Percentiles rank a stretch among this genome's conserved stretches.
Evolutionary conservation across 2,329 filamentous ascomycete genomes (phyloP).

Genomic region (Decorospora gaudefroyi): DNA sequence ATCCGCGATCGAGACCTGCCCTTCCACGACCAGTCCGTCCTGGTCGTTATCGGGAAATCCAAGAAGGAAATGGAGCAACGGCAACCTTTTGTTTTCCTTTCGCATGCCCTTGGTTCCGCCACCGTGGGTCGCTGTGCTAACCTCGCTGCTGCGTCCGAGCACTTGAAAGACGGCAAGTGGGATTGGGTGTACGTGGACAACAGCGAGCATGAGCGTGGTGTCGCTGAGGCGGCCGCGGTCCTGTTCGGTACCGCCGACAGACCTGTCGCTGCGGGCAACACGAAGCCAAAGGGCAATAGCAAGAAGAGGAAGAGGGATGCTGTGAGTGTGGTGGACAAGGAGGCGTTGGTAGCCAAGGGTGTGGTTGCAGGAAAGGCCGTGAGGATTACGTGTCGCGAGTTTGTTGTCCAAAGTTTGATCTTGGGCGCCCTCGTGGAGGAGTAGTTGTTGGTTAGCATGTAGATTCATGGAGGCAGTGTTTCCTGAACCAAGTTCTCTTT

Average conservation of each 20-base stretch:
- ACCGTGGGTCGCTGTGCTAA: slow-evolving; percentile 68
- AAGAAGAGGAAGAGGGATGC: slow-evolving; percentile 52
- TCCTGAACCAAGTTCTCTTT: neutral
- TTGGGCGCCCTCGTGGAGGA: slow-evolving; percentile 76
- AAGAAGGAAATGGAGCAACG: slow-evolving; percentile 66
- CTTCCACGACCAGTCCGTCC: slow-evolving; percentile 66
- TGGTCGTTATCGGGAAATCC: slow-evolving; percentile 71
- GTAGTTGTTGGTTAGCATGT: slow-evolving; percentile 17
- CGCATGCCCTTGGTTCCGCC: slow-evolving; percentile 74
- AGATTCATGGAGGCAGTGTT: neutral
- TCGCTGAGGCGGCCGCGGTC: slow-evolving; percentile 58
- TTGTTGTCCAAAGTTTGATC: slow-evolving; percentile 91
- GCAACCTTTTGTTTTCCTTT: slow-evolving; percentile 77
- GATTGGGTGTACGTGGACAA: slow-evolving; percentile 82
- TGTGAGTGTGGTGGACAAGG: slow-evolving; percentile 35
- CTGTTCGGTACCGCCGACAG: slow-evolving; percentile 51
- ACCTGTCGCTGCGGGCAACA: slow-evolving; percentile 27
- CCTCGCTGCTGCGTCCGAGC: slow-evolving; percentile 65
- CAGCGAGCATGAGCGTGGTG: slow-evolving; percentile 61
- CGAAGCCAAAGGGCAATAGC: slow-evolving; percentile 37
- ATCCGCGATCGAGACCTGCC: slow-evolving; percentile 60
- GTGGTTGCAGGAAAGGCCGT: slow-evolving; percentile 57
- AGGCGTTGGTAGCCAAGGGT: slow-evolving; percentile 35
- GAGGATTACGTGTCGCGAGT: slow-evolving; percentile 77
- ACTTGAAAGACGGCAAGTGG: slow-evolving; percentile 64